These are phyloP conservation scores for Metarhizium guizhouense DNA, from an alignment of 2,329 filamentous ascomycete genomes.

Conservation along the genomic window DNA sequence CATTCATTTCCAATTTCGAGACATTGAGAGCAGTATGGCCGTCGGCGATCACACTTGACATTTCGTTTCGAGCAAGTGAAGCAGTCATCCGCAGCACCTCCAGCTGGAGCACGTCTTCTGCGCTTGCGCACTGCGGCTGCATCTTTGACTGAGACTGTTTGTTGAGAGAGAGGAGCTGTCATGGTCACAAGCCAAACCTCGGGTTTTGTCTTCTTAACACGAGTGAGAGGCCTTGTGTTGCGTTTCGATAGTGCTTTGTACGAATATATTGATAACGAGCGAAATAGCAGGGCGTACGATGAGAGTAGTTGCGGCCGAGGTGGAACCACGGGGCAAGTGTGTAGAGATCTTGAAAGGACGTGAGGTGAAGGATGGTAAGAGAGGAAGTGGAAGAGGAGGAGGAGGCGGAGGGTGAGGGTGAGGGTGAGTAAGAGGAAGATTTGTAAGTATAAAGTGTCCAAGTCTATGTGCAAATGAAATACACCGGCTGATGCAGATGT, in stretches of 20 bases:
- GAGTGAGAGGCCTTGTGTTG: neutral
- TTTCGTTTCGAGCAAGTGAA: slow-evolving; percentile 83
- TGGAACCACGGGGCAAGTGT: neutral
- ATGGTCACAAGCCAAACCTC: slow-evolving; percentile 21
- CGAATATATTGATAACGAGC: neutral
- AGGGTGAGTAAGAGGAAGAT: neutral
- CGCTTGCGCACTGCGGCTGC: slow-evolving; percentile 54
- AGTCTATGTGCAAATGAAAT: neutral
- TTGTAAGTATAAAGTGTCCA: neutral
- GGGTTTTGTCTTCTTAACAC: neutral
- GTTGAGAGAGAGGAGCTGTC: slow-evolving; percentile 39
- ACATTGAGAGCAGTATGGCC: slow-evolving; percentile 93
- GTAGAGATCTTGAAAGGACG: too few species aligned
- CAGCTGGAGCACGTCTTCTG: slow-evolving; percentile 78
- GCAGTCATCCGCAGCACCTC: slow-evolving; percentile 88
- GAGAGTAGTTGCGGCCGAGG: neutral
- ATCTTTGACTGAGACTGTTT: slow-evolving; percentile 38
- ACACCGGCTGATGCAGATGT: slow-evolving; percentile 2
- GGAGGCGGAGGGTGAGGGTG: neutral
- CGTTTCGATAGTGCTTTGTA: neutral
- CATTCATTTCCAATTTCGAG: slow-evolving; percentile 87
- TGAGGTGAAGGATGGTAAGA: too few species aligned
- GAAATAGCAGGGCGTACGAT: neutral
- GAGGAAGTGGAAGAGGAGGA: neutral
- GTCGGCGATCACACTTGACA: slow-evolving; percentile 78